Evolutionary conservation across 2,329 filamentous ascomycete species (phyloP).

Genomic region (Sporothrix mexicana): DNA sequence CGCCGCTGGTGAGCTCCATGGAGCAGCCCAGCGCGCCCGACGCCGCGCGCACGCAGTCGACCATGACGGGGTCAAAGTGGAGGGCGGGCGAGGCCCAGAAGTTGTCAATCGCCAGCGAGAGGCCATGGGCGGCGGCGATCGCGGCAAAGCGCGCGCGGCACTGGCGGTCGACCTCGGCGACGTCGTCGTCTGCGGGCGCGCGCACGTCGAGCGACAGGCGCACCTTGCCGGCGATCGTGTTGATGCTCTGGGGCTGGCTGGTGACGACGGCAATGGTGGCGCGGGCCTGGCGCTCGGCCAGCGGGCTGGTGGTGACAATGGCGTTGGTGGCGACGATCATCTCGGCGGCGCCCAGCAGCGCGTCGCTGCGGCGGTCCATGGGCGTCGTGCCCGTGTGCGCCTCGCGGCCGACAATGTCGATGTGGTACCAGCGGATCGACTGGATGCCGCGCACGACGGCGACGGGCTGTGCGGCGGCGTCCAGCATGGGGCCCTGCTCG

Average conservation of each 20-base stretch:
- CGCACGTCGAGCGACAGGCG: slow-evolving; percentile 73
- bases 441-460: slow-evolving; percentile 75
- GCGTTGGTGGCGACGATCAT: slow-evolving; percentile 71
- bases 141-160: slow-evolving; percentile 33
- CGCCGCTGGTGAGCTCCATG: slow-evolving; percentile 44
- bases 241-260: slow-evolving; percentile 70
- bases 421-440: slow-evolving; percentile 74
- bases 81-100: slow-evolving; percentile 36
- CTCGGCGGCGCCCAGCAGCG: slow-evolving; percentile 55
- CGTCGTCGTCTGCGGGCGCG: slow-evolving; percentile 59
- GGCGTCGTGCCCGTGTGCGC: slow-evolving; percentile 78
- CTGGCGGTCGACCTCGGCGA: slow-evolving; percentile 59
- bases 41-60: slow-evolving; percentile 35
- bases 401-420: slow-evolving; percentile 70
- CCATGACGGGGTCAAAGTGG: slow-evolving; percentile 37
- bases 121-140: slow-evolving; percentile 32
- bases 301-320: slow-evolving; percentile 57
- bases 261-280: slow-evolving; percentile 72
- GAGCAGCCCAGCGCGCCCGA: slow-evolving; percentile 18
- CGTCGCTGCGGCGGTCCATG: slow-evolving; percentile 43
- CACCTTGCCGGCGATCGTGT: slow-evolving; percentile 73
- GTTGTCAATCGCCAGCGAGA: slow-evolving; percentile 30
- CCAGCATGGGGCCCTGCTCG: slow-evolving; percentile 79
- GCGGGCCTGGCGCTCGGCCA: slow-evolving; percentile 58
- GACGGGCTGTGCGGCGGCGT: slow-evolving; percentile 66